Conservation (phyloP, 805 yeast species). For the Kockiozyma suomiensis region DNA sequence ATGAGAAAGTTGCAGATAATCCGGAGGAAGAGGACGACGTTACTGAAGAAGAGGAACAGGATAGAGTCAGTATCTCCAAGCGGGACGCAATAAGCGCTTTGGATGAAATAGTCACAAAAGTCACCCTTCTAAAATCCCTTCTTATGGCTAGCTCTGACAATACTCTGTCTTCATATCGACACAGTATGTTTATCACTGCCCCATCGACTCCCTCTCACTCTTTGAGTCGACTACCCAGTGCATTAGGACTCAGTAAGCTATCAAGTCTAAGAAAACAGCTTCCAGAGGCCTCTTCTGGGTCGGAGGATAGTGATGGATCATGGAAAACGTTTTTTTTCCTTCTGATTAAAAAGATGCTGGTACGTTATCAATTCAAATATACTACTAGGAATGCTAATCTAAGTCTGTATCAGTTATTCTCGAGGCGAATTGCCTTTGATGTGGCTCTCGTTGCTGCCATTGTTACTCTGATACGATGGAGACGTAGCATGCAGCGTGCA, state of each 20-base stretch:
- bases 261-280: neutral
- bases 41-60: neutral
- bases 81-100: conserved; percentile 11
- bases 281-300: neutral
- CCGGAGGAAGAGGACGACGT: neutral
- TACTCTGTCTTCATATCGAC: neutral
- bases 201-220: conserved; percentile 21
- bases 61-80: conserved; percentile 10
- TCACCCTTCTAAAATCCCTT: neutral
- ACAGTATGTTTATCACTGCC: conserved; percentile 12
- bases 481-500: conserved; percentile 3
- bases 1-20: neutral
- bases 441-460: neutral
- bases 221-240: conserved; percentile 10
- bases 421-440: conserved; percentile 11
- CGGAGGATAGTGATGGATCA: neutral
- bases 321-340: neutral
- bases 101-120: conserved; percentile 5
- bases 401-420: neutral
- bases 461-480: conserved; percentile 14
- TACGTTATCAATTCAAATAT: neutral
- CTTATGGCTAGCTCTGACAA: neutral
- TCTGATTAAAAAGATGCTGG: neutral
- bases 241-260: neutral
- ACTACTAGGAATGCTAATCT: no score